phyloP scores from a whole-genome alignment of 371 early-diverging fungal species.

The Batrachochytrium dendrobatidis region DNA sequence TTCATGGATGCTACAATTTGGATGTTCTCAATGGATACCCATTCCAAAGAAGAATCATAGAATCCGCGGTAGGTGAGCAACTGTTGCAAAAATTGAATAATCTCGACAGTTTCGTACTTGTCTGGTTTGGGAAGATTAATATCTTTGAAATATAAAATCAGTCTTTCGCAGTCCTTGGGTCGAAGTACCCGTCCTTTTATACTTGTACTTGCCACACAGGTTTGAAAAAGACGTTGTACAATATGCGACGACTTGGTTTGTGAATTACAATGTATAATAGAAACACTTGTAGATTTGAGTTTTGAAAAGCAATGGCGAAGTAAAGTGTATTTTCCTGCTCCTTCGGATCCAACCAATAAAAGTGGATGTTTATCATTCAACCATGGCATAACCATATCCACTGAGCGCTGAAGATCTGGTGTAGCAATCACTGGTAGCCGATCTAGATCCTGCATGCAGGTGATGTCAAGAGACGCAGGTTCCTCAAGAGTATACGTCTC shows the following conservation, averaged over 20 bases:
- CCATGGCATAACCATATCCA: constrained; percentile 43
- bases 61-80: constrained; percentile 46
- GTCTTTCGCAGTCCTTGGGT: constrained; percentile 39
- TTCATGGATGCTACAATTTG: constrained; percentile 50
- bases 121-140: constrained; percentile 46
- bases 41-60: constrained; percentile 41
- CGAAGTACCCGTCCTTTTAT: constrained; percentile 36
- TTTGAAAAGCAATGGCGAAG: constrained; percentile 36
- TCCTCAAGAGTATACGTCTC: constrained; percentile 26
- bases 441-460: constrained; percentile 24
- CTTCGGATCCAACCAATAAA: constrained; percentile 43
- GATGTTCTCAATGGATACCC: constrained; percentile 44
- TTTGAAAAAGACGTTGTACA: constrained; percentile 34
- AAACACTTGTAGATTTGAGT: constrained; percentile 25
- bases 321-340: constrained; percentile 42
- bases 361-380: constrained; percentile 29
- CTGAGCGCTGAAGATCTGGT: constrained; percentile 27
- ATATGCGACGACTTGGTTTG: constrained; percentile 41
- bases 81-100: constrained; percentile 46
- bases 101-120: constrained; percentile 44
- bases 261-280: constrained; percentile 43
- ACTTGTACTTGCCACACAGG: constrained; percentile 34
- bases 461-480: constrained; percentile 13
- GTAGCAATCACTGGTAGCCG: constrained; percentile 41
- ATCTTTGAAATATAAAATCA: constrained; percentile 46